Evolutionary conservation across 2,329 filamentous ascomycete species (phyloP).

Genomic region (Penicillium sp.): DNA sequence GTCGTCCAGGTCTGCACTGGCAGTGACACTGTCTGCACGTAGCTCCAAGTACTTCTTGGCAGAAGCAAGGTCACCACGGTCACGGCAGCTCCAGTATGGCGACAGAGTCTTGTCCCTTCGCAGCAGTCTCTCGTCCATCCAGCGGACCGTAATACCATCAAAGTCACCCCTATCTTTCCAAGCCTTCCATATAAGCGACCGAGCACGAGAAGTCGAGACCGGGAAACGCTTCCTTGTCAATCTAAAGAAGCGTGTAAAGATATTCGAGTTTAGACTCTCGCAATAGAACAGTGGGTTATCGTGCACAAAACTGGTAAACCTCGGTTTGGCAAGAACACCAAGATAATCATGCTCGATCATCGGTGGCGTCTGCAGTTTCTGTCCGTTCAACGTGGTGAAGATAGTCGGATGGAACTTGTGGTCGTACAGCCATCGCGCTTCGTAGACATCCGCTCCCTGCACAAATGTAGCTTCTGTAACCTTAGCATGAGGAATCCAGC

Average conservation of each 20-base stretch:
- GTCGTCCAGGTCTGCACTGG: constrained; percentile 57
- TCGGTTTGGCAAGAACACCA: constrained; percentile 50
- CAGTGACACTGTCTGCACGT: constrained; percentile 57
- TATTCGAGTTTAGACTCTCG: constrained; percentile 42
- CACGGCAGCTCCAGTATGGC: constrained; percentile 53
- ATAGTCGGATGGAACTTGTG: constrained; percentile 56
- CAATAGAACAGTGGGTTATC: constrained; percentile 60
- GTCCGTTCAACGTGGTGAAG: constrained; percentile 55
- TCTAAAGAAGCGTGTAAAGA: constrained; percentile 38
- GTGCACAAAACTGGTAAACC: constrained; percentile 49
- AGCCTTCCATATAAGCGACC: constrained; percentile 57
- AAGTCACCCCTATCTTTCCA: constrained; percentile 54
- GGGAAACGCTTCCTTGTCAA: constrained; percentile 42
- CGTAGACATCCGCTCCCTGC: constrained; percentile 57
- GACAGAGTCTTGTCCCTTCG: constrained; percentile 52
- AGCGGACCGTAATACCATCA: constrained; percentile 56
- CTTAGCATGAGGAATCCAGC: constrained; percentile 61
- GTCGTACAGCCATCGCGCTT: constrained; percentile 56
- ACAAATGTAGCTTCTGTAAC: constrained; percentile 61
- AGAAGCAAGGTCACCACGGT: constrained; percentile 47
- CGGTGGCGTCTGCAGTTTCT: constrained; percentile 57
- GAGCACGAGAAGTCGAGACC: constrained; percentile 54
- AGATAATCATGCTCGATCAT: constrained; percentile 58
- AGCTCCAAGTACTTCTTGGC: constrained; percentile 52
- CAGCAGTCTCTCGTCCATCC: constrained; percentile 57